Conservation (phyloP, 345 rosid species). For the Euphorbia tirucalli region DNA sequence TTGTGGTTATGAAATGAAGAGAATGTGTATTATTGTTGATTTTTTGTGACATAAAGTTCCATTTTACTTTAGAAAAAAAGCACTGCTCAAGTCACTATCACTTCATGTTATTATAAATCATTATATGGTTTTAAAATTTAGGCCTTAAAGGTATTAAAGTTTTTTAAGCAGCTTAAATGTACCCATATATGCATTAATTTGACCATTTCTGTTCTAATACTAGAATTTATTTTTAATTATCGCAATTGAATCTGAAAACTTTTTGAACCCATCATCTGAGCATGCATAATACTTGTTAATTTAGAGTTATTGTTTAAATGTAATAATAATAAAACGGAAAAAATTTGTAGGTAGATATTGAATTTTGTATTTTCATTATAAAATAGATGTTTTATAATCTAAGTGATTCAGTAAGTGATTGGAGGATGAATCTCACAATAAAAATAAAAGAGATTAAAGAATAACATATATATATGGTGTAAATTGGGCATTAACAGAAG, state of each 20-base stretch:
- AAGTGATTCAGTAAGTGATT: no score
- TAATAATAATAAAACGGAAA: no score
- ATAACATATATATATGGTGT: no score
- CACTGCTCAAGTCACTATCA: conserved; percentile 1
- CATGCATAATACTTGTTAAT: background rate
- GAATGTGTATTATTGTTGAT: background rate
- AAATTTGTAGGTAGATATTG: no score
- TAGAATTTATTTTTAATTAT: no score
- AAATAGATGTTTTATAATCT: no score
- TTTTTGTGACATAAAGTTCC: conserved; percentile 5
- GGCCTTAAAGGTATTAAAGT: background rate
- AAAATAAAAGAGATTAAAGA: no score
- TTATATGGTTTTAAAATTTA: background rate
- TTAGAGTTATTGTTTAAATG: background rate
- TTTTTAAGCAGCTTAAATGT: background rate
- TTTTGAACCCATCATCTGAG: background rate
- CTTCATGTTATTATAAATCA: conserved; percentile 3
- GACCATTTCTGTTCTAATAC: background rate
- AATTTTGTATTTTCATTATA: no score
- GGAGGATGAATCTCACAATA: no score
- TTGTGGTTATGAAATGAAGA: background rate
- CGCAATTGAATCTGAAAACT: background rate
- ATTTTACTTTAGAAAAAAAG: background rate
- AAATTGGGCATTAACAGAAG: no score
- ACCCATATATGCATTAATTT: background rate